Evolutionary conservation across 2,329 filamentous ascomycete genomes (phyloP).

Genomic region (Fusarium sp.): DNA sequence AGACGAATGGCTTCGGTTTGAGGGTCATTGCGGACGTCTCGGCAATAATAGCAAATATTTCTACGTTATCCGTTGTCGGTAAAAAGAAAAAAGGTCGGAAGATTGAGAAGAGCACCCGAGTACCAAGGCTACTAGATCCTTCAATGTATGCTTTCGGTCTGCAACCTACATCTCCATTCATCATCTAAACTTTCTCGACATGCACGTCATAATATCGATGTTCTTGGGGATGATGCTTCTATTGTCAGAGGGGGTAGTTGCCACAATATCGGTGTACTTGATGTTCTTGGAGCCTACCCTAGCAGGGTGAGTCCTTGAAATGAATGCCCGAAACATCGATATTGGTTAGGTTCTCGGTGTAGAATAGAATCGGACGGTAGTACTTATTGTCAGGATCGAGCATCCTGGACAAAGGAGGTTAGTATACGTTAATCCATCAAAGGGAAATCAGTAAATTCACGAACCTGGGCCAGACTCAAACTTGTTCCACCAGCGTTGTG

Average conservation of each 20-base stretch:
- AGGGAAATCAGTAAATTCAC: neutral
- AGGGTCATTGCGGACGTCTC: no score
- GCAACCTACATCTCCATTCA: constrained; percentile 35
- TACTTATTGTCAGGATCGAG: constrained; percentile 41
- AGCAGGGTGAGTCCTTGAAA: constrained; percentile 47
- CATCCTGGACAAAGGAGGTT: constrained; percentile 21
- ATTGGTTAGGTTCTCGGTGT: constrained; percentile 44
- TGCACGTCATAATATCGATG: constrained; percentile 45
- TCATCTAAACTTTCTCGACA: constrained; percentile 48
- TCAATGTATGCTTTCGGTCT: neutral
- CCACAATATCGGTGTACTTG: constrained; percentile 33
- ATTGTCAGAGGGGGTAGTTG: neutral
- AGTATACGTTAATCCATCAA: neutral
- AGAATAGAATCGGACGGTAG: constrained; percentile 45
- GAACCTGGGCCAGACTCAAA: constrained; percentile 36
- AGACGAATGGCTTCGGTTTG: no score
- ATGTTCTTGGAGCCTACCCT: constrained; percentile 45
- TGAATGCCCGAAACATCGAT: constrained; percentile 45
- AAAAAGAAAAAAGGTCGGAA: no score
- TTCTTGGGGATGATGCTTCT: constrained; percentile 43
- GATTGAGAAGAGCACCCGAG: constrained; percentile 5
- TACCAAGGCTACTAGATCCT: constrained; percentile 15
- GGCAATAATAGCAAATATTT: no score
- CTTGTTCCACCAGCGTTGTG: constrained; percentile 47
- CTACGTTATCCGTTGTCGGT: no score